phyloP scores from a whole-genome alignment of 805 yeast species.

The Maudiozyma serrabonitensis region DNA sequence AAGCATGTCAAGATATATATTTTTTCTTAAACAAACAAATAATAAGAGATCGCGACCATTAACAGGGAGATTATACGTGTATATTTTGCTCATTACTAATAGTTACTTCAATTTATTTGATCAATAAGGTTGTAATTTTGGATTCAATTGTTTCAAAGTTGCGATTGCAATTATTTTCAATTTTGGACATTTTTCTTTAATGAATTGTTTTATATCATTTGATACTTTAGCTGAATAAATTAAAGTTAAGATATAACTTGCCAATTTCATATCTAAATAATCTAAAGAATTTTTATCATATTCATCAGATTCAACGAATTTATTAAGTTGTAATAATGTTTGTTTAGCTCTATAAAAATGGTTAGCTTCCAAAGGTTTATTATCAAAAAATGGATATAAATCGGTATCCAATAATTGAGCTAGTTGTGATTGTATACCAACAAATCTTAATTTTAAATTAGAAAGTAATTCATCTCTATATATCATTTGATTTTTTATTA shows the following conservation, averaged over 20 bases:
- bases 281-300: background rate
- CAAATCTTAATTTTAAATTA: background rate
- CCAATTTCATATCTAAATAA: background rate
- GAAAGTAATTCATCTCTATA: background rate
- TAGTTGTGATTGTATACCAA: background rate
- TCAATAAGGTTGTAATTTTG: background rate
- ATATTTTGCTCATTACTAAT: background rate
- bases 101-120: background rate
- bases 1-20: no score
- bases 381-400: background rate
- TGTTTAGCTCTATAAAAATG: background rate
- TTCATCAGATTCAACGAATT: background rate
- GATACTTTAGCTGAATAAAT: background rate
- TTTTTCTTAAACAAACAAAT: no score
- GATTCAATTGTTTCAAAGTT: background rate
- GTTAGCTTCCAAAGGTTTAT: background rate
- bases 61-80: no score
- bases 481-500: background rate
- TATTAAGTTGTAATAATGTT: background rate
- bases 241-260: background rate
- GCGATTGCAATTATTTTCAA: background rate
- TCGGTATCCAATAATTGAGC: background rate
- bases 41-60: no score
- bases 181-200: background rate
- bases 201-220: background rate